These are phyloP conservation scores for Komagataella ulmi DNA, from an alignment of 805 yeast species.

Conservation along the genomic window DNA sequence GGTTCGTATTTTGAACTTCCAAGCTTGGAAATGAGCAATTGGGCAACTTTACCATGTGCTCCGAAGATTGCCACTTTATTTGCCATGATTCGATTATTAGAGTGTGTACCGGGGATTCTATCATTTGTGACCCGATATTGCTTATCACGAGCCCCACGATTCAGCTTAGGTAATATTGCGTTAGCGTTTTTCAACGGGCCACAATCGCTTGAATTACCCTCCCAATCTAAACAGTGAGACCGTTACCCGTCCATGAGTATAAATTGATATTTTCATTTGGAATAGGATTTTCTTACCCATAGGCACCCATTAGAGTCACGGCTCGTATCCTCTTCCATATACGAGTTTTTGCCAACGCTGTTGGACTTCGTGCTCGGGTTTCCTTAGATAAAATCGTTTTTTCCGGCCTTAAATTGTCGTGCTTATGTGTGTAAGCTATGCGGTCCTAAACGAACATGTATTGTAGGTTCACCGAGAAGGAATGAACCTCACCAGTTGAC, in stretches of 20 bases:
- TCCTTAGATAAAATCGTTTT: conserved; percentile 60
- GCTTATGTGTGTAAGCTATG: conserved; percentile 40
- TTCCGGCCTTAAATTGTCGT: conserved; percentile 44
- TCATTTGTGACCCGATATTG: neutral
- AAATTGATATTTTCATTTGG: neutral
- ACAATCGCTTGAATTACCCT: neutral
- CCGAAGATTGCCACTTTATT: conserved; percentile 37
- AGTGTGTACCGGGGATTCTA: neutral
- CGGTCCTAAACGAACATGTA: conserved; percentile 64
- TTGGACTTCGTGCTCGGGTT: conserved; percentile 83
- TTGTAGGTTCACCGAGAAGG: neutral
- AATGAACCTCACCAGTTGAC: neutral
- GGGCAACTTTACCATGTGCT: conserved; percentile 52
- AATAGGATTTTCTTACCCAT: conserved; percentile 9
- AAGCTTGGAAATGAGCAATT: conserved; percentile 24
- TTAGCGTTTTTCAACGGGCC: neutral
- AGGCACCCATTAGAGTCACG: conserved; percentile 86
- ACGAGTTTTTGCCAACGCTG: conserved; percentile 25
- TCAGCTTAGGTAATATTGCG: neutral
- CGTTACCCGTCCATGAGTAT: neutral
- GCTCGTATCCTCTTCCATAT: conserved; percentile 33
- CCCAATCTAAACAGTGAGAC: neutral
- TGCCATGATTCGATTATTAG: conserved; percentile 2
- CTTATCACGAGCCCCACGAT: neutral
- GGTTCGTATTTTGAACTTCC: conserved; percentile 21